These are phyloP conservation scores for Blastocystis sp. DNA, from an alignment of 352 stramenopile species.

Conservation along the genomic window DNA sequence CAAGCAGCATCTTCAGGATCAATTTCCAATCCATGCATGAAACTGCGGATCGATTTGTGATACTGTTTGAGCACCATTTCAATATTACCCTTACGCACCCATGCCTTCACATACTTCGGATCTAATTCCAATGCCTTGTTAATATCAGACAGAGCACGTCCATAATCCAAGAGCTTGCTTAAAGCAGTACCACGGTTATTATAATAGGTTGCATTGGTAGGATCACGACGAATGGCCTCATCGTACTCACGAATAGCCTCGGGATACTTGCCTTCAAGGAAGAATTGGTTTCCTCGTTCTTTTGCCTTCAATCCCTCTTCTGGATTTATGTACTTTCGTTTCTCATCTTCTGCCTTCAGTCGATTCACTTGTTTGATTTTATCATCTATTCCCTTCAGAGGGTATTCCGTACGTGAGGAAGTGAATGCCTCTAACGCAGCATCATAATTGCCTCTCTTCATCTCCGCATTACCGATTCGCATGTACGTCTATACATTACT, in stretches of 20 bases:
- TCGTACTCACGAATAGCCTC: conserved; percentile 84
- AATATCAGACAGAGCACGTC: conserved; percentile 77
- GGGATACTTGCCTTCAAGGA: conserved; percentile 87
- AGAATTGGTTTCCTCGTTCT: conserved; percentile 92
- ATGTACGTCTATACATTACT: conserved; percentile 74
- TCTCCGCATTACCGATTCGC: conserved; percentile 86
- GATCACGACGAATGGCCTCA: conserved; percentile 97
- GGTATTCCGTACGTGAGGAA: conserved; percentile 77
- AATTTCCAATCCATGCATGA: conserved; percentile 86
- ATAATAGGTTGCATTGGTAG: conserved; percentile 90
- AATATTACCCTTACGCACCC: conserved; percentile 92
- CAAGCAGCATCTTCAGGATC: conserved; percentile 88
- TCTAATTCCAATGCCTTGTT: conserved; percentile 95
- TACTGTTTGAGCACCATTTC: conserved; percentile 98
- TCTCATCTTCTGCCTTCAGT: conserved; percentile 78
- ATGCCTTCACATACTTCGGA: conserved; percentile 97
- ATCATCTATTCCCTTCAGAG: conserved; percentile 82
- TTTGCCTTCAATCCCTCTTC: conserved; percentile 88
- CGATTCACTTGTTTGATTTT: conserved; percentile 88
- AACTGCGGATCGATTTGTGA: conserved; percentile 92
- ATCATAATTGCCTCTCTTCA: conserved; percentile 84
- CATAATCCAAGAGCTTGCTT: conserved; percentile 92
- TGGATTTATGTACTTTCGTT: conserved; percentile 87
- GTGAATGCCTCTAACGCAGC: conserved; percentile 79
- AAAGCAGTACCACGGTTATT: conserved; percentile 94